Evolutionary conservation across 306 rosid species (phyloP).

Genomic region (Erythrophleum fordii): DNA sequence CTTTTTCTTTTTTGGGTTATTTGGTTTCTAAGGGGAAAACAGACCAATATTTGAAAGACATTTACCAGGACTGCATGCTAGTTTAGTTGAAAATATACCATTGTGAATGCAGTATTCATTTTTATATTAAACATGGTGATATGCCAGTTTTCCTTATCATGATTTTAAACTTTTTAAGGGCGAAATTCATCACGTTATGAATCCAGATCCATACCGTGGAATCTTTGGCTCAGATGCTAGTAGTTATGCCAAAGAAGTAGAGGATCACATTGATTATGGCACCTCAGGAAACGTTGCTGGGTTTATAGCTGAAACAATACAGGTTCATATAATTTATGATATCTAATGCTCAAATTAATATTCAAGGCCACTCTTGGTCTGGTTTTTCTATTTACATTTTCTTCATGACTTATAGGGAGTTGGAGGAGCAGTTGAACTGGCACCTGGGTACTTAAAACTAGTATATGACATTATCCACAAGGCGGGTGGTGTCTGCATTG

Average conservation of each 20-base stretch:
- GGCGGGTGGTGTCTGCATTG: conserved; percentile 96
- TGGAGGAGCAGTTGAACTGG: conserved; percentile 91
- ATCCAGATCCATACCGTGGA: conserved; percentile 92
- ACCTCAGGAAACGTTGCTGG: conserved; percentile 86
- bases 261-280: conserved; percentile 85
- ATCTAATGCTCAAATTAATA: not conserved
- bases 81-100: conserved; percentile 5
- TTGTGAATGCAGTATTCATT: conserved; percentile 10
- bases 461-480: conserved; percentile 81
- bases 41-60: not conserved
- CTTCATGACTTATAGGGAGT: conserved; percentile 63
- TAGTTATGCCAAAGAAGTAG: conserved; percentile 75
- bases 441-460: conserved; percentile 84
- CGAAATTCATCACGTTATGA: conserved; percentile 81
- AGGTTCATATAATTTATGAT: conserved; percentile 48
- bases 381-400: conserved; percentile 17
- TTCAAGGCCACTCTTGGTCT: not conserved
- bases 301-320: conserved; percentile 88
- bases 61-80: not conserved
- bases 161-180: conserved; percentile 59
- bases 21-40: conserved; percentile 3
- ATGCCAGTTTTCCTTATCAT: conserved; percentile 29
- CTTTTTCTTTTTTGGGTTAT: not conserved
- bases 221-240: conserved; percentile 71
- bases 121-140: conserved; percentile 12